A percentile compares a stretch with the other conserved stretches of the same genome.
These are phyloP conservation scores for Candolleomyces aberdarensis DNA, from an alignment of 768 basidiomycete species.

Conservation along the genomic window DNA sequence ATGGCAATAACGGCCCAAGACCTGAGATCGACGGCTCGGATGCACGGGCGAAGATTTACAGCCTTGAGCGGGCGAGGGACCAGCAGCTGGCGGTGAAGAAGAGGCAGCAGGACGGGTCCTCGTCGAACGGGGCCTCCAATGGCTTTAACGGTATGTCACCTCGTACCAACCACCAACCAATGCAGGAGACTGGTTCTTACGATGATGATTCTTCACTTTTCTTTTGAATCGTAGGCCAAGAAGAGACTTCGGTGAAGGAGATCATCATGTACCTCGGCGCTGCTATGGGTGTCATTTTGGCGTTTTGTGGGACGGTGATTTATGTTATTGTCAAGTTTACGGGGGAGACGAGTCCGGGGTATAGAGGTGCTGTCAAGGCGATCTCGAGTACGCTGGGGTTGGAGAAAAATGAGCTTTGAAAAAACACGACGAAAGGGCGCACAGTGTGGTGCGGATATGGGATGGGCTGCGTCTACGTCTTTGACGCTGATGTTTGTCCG, in stretches of 20 bases:
- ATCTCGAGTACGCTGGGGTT: neutral
- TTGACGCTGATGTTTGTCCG: too few species aligned
- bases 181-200: slow-evolving; percentile 10
- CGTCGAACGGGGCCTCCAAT: neutral
- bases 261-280: slow-evolving; percentile 28
- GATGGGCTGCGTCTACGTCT: too few species aligned
- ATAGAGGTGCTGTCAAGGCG: neutral
- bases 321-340: slow-evolving; percentile 16
- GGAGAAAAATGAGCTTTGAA: neutral
- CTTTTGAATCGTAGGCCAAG: neutral
- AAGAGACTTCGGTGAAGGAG: slow-evolving; percentile 14
- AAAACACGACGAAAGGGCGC: too few species aligned
- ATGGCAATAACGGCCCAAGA: neutral
- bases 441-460: too few species aligned
- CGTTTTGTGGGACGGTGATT: slow-evolving; percentile 19
- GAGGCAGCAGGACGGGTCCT: slow-evolving; percentile 7
- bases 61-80: slow-evolving; percentile 42
- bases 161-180: neutral
- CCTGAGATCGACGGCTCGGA: slow-evolving; percentile 41
- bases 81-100: slow-evolving; percentile 28
- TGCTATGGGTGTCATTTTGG: slow-evolving; percentile 21
- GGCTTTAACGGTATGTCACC: too few species aligned
- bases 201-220: slow-evolving; percentile 1
- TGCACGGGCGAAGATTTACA: slow-evolving; percentile 51
- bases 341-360: slow-evolving; percentile 5